These are phyloP conservation scores for Phytophthora sp. DNA, from an alignment of 352 stramenopile species.

Conservation along the genomic window DNA sequence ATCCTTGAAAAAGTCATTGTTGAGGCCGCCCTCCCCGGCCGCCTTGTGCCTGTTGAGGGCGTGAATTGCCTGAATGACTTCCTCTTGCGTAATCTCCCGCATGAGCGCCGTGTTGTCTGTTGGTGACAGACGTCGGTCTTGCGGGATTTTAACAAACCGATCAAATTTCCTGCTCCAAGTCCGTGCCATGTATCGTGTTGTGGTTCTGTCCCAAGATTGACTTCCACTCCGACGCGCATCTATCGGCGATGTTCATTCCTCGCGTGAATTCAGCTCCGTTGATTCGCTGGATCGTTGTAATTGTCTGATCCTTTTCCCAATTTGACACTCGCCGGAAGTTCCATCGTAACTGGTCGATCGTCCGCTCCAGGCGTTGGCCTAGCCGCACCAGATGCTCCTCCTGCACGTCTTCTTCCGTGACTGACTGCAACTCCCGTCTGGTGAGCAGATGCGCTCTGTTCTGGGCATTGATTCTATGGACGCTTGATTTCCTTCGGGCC, in stretches of 20 bases:
- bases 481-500: too few relatives aligned
- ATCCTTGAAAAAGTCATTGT: neutral
- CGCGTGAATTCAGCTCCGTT: neutral
- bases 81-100: neutral
- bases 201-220: neutral
- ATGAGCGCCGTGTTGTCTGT: neutral
- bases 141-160: neutral
- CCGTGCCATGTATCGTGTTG: neutral
- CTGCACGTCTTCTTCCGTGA: too few relatives aligned
- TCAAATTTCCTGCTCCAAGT: neutral
- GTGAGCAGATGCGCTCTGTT: too few relatives aligned
- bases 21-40: neutral
- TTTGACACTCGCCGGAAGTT: neutral
- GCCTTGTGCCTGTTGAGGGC: neutral
- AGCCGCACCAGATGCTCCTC: too few relatives aligned
- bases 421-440: too few relatives aligned
- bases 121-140: neutral
- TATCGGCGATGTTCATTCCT: neutral
- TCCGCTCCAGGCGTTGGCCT: too few relatives aligned
- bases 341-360: too few relatives aligned
- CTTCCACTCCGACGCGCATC: constrained; percentile 3
- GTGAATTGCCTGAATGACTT: neutral
- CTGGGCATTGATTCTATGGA: too few relatives aligned
- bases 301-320: constrained; percentile 2
- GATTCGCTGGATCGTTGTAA: neutral